Evolutionary conservation across 2,329 filamentous ascomycete genomes (phyloP), one percentile per base, ranked within the genome.

Genomic region (Fusarium buxicola): DNA sequence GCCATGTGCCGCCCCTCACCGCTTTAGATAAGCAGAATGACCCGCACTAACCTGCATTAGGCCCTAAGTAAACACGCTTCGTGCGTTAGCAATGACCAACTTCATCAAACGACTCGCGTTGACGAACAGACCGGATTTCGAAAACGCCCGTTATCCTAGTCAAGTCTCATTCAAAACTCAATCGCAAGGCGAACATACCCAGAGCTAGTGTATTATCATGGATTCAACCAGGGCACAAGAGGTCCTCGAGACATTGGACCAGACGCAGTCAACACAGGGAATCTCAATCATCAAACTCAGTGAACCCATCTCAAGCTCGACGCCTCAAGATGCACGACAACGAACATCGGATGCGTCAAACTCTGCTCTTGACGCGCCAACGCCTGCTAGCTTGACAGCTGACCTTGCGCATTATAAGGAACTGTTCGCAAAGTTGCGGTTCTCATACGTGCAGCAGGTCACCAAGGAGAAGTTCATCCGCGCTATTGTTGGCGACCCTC

Each of bases 391-490:
- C 15, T 82, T 98, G 8, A 88, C 92, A 64, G 92, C 91, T 25
- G 94, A 98, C 76, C 83, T 98, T 25, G 82, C 85, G 27, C 94
- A 98, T 77, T 97, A 98, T 80, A 92, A 92, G 79, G 94, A 97
- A 77, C 86, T 98, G 16, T 99, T 98, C 77, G 90, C 92, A 36
- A 98, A 99, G 79, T 84, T 98, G 34, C 92, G 94, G 69, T 98
- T 98, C 81, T 96, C 92, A 65, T 98, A 98, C 78, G 91, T 97
- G 69, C 95, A 99, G 78, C 95, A 98, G 81, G 93, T 98, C 62
- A 98, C 94, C 39, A 99, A 98, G 78, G 95, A 99, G 76, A 96
- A 97, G 73, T 98, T 97, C 76, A 89, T 99, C 51, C 92, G 93
- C 67, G 89, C 92, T 63, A 96, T 98, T 69, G 92, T 96, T 13